Evolutionary conservation across 768 basidiomycete genomes (phyloP).

Genomic region (Basidioascus undulatus): DNA sequence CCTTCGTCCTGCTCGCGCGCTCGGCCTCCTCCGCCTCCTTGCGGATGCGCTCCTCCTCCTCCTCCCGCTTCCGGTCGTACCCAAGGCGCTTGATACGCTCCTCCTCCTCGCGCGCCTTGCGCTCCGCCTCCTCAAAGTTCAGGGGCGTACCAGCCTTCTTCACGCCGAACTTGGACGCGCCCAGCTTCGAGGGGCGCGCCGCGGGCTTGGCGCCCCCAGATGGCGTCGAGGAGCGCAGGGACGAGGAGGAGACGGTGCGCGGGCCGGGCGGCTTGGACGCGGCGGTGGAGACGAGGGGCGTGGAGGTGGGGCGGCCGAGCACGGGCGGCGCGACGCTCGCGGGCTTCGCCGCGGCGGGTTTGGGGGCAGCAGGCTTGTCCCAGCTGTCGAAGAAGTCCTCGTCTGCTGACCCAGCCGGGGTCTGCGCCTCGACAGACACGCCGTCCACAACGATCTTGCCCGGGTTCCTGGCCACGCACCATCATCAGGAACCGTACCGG

Average conservation of each 20-base stretch:
- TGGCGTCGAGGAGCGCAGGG: conserved; percentile 13
- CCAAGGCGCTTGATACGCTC: conserved; percentile 77
- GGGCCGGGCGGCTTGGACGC: conserved; percentile 14
- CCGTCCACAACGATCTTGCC: conserved; percentile 39
- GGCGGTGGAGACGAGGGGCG: conserved; percentile 8
- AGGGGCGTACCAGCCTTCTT: conserved; percentile 58
- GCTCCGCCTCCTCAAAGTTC: conserved; percentile 84
- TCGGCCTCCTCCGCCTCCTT: conserved; percentile 14
- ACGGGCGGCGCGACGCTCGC: conserved; percentile 30
- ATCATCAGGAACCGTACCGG: background rate
- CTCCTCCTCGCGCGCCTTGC: conserved; percentile 71
- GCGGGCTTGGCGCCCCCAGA: conserved; percentile 20
- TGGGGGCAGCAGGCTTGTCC: conserved; percentile 44
- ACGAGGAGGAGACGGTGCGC: conserved; percentile 21
- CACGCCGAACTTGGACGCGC: conserved; percentile 45
- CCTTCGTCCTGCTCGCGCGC: conserved; percentile 14
- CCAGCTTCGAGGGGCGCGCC: conserved; percentile 28
- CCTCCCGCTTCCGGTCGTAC: conserved; percentile 65
- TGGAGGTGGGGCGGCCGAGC: conserved; percentile 29
- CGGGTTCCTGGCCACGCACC: background rate
- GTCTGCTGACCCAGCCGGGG: conserved; percentile 27
- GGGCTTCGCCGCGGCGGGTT: conserved; percentile 17
- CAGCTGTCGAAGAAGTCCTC: conserved; percentile 95
- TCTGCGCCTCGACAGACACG: conserved; percentile 24
- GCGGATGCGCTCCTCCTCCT: conserved; percentile 36